Evolutionary conservation across 2,329 filamentous ascomycete genomes (phyloP), one percentile per base, ranked within the genome.

Genomic region (Venturia aucupariae): DNA sequence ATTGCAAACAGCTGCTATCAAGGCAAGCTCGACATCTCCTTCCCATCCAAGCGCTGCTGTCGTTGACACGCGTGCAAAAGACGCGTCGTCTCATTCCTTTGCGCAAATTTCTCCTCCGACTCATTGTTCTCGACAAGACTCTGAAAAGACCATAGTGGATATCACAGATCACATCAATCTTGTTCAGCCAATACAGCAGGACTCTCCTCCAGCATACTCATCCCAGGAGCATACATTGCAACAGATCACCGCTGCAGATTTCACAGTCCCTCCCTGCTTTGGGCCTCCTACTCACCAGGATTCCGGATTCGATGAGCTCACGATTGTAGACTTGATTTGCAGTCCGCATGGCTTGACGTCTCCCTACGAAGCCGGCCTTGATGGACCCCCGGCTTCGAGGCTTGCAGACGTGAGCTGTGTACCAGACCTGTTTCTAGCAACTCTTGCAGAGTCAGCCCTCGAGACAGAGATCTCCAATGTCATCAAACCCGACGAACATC

Each of bases 231-330:
- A n/a, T 22, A 24, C 4, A 13, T 51, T 27, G 11, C 7, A 51
- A 27, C 22, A 57, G 24, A 19, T 17, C 15, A 15, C 2, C 38
- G 17, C 59, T 3, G 4, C 35, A 13, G 24, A 62, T 7, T 10
- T 22, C 42, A 62, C 27, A 30, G n/a, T 32, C 4, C 42, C 24
- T 41, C 10, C 8, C 35, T 15, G 15, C 11, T 67, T 66, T 51
- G 61, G 55, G 30, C 67, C 66, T 27, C 69, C 69, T 35, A 32
- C 69, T 22, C 74, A 76, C 64, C 72, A 71, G 38, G 74, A 76
- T 61, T 75, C 74, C 6, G 74, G 74, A 13, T 75, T 76, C 62
- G 74, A 74, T 59, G 74, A 76, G 24, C 30, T 54, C 41, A 13
- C 51, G 8, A 10, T n/a, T 35, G 51, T 22, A 35, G 27, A 57